A percentile compares a stretch with the other conserved stretches of the same genome.
Conservation (phyloP, 306 rosid species). For the Coriaria nepalensis region DNA sequence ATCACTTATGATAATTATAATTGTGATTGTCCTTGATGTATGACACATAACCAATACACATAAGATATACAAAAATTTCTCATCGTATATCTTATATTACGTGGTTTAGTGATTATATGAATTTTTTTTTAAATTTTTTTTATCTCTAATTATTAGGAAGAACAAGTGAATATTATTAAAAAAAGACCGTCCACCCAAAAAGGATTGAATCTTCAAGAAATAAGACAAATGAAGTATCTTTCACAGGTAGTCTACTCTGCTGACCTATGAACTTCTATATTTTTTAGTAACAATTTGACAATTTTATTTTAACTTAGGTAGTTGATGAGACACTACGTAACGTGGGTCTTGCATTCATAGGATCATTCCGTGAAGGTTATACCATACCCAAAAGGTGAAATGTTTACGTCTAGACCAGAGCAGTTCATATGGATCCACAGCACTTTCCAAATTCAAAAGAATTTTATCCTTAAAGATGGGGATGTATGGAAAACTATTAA, state of each 20-base stretch:
- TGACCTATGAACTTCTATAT: background rate
- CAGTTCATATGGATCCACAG: conserved; percentile 61
- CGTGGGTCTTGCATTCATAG: conserved; percentile 36
- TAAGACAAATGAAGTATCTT: conserved; percentile 26
- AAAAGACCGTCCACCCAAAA: conserved; percentile 13
- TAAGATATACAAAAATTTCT: too few species aligned
- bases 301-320: conserved; percentile 17
- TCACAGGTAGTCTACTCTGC: conserved; percentile 10
- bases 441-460: conserved; percentile 32
- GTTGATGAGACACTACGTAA: conserved; percentile 48
- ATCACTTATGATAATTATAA: too few species aligned
- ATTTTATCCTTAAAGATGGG: conserved; percentile 57
- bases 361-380: conserved; percentile 44
- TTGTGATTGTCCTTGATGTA: too few species aligned
- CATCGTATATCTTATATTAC: too few species aligned
- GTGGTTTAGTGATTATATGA: too few species aligned
- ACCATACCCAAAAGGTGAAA: conserved; percentile 63
- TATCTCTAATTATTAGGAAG: too few species aligned
- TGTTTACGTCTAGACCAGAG: conserved; percentile 52
- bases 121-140: too few species aligned
- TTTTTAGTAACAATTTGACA: background rate
- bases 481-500: conserved; percentile 16
- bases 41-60: too few species aligned
- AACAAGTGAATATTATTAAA: conserved; percentile 18
- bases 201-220: conserved; percentile 18